Evolutionary conservation across 2,329 filamentous ascomycete genomes (phyloP).

Genomic region (Tolypocladium ovalisporum): DNA sequence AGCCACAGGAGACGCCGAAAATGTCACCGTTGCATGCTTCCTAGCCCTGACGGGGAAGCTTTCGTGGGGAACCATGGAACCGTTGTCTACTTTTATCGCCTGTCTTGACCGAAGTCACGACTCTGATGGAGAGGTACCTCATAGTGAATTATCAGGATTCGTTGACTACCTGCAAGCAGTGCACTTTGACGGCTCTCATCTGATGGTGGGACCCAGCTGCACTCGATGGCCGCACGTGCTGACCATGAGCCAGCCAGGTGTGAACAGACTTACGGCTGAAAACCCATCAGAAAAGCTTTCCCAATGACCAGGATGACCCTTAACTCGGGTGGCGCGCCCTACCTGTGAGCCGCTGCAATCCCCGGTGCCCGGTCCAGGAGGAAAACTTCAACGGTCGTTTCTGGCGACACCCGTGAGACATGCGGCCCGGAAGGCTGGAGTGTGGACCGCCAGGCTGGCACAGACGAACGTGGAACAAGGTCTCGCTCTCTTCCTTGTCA

Average conservation of each 20-base stretch:
- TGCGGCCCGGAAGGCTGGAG: neutral
- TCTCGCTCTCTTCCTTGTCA: neutral
- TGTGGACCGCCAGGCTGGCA: neutral
- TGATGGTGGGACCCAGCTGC: neutral
- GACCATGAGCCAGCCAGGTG: too few species aligned
- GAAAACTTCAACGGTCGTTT: neutral
- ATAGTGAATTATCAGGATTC: neutral
- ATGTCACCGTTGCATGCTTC: neutral
- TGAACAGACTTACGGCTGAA: too few species aligned
- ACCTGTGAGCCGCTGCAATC: neutral
- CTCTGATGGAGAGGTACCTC: neutral
- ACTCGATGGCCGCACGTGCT: neutral
- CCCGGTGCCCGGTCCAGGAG: neutral
- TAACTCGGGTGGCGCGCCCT: neutral
- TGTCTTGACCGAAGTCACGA: neutral
- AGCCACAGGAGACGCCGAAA: neutral
- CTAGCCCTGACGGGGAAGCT: neutral
- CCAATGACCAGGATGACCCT: neutral
- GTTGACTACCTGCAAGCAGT: neutral
- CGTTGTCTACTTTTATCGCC: neutral
- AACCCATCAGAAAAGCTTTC: neutral
- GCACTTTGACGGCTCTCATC: neutral
- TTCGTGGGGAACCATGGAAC: neutral
- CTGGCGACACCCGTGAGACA: neutral
- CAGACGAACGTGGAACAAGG: neutral